Conservation (phyloP, 2,329 filamentous ascomycete genomes). For the Lasiodiplodia citricola region DNA sequence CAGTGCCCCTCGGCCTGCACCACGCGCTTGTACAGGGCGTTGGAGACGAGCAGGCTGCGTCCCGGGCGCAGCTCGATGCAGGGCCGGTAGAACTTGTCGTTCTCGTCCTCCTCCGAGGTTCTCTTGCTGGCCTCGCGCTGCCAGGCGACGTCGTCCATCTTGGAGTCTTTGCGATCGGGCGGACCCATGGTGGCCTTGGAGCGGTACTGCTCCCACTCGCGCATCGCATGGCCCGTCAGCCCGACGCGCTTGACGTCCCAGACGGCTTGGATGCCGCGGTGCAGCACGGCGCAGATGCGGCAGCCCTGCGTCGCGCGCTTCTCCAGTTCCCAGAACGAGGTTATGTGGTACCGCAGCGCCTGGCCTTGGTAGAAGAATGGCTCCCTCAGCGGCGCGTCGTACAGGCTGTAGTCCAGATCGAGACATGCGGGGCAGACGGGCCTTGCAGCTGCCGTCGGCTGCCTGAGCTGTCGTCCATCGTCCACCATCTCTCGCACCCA, state of each 20-base stretch:
- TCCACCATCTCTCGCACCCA: no score
- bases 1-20: background rate
- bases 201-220: background rate
- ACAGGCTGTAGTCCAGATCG: background rate
- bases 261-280: background rate
- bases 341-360: background rate
- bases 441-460: background rate
- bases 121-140: background rate
- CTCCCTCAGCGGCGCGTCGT: background rate
- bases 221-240: background rate
- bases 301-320: background rate
- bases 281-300: background rate
- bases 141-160: background rate
- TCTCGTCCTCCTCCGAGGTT: background rate
- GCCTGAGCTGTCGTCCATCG: background rate
- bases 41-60: background rate
- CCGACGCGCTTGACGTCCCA: background rate
- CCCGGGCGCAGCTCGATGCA: background rate
- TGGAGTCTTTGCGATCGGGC: background rate
- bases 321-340: background rate
- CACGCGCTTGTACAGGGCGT: background rate
- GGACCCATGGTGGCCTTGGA: background rate
- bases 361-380: background rate
- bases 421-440: background rate
- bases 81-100: background rate